Percentiles rank a stretch among this genome's conserved stretches.
phyloP scores from a whole-genome alignment of 75 land plant species.

The Picea glauca region DNA sequence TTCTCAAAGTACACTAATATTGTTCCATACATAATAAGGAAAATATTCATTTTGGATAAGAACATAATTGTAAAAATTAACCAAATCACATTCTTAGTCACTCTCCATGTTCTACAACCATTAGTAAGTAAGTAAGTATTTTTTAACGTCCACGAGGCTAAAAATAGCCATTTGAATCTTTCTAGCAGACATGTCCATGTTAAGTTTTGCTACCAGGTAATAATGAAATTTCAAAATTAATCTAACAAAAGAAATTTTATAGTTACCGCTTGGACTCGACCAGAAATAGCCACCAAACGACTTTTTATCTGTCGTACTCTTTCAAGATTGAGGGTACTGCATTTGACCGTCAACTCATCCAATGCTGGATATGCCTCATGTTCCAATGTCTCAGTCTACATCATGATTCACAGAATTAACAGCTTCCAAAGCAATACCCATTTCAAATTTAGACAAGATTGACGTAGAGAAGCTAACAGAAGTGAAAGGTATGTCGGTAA shows the following conservation, averaged over 20 bases:
- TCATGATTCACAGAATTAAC: constrained; percentile 9
- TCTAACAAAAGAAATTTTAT: neutral
- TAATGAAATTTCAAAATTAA: too few relatives aligned
- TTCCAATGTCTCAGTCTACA: constrained; percentile 52
- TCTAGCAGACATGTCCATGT: neutral
- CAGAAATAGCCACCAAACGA: too few relatives aligned
- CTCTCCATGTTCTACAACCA: neutral
- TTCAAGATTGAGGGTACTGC: constrained; percentile 77
- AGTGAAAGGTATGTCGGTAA: neutral
- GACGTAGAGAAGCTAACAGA: neutral
- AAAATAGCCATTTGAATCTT: neutral
- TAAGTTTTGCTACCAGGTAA: neutral
- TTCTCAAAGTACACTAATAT: neutral
- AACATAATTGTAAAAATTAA: neutral
- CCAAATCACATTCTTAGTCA: neutral
- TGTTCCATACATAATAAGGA: neutral
- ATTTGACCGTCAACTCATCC: constrained; percentile 68
- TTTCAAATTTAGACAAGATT: neutral
- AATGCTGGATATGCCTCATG: constrained; percentile 63
- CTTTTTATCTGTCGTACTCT: constrained; percentile 65
- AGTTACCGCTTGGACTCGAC: constrained; percentile 77
- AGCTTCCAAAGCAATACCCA: neutral
- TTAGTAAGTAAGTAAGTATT: too few relatives aligned
- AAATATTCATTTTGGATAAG: neutral
- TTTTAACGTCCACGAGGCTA: too few relatives aligned